Conservation (phyloP, 1,139 yeast species). For the Lodderomyces margitis region DNA sequence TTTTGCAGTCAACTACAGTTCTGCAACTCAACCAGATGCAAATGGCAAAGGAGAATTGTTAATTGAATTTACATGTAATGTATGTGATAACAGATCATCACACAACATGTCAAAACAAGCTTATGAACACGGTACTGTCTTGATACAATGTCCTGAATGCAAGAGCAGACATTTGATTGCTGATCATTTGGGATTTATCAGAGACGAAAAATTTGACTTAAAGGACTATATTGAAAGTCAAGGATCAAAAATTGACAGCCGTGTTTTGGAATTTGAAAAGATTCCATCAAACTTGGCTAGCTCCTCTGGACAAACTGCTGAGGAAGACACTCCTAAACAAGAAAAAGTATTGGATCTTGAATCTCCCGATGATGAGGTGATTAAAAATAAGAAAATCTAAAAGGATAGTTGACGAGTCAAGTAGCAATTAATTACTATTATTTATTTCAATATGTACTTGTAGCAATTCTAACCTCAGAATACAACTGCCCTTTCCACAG, state of each 20-base stretch:
- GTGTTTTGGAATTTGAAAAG: constrained; percentile 68
- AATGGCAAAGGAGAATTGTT: constrained; percentile 38
- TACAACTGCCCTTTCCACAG: too few relatives aligned
- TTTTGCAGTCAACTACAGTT: constrained; percentile 2
- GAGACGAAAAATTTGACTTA: constrained; percentile 69
- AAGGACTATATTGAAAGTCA: constrained; percentile 76
- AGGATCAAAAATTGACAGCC: constrained; percentile 71
- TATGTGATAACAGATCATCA: constrained; percentile 78
- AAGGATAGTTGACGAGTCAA: background rate
- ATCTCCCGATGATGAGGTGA: constrained; percentile 8
- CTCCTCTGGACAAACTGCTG: constrained; percentile 54
- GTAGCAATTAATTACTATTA: background rate
- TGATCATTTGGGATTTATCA: constrained; percentile 83
- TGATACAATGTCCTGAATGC: constrained; percentile 92
- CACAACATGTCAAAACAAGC: constrained; percentile 92
- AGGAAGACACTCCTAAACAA: constrained; percentile 48
- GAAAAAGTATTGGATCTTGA: constrained; percentile 18
- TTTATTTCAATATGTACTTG: too few relatives aligned
- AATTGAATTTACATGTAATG: constrained; percentile 91
- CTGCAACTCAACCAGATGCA: constrained; percentile 3
- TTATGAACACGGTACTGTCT: constrained; percentile 80
- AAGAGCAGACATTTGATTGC: constrained; percentile 87
- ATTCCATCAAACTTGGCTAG: constrained; percentile 61
- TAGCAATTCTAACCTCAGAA: too few relatives aligned
- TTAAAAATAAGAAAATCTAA: constrained; percentile 7